Percentiles rank a stretch among this genome's conserved stretches.
phyloP scores from a whole-genome alignment of 495 filamentous ascomycete genomes.

The Neurospora sublineolata region DNA sequence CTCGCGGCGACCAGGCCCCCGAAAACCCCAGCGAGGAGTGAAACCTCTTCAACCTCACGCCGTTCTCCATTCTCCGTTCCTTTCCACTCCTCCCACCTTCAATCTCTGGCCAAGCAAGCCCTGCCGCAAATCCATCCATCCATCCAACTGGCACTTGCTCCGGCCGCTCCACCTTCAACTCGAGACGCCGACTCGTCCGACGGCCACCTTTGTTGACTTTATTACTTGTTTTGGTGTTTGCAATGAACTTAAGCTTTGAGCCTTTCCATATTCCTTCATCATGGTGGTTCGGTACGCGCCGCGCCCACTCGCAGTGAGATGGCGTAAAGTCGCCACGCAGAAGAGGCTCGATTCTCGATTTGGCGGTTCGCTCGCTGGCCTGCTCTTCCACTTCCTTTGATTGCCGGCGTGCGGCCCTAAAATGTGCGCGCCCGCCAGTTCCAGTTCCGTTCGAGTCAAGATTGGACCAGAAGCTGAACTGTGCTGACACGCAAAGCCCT shows the following conservation, averaged over 20 bases:
- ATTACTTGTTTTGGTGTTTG: neutral
- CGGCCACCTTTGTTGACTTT: neutral
- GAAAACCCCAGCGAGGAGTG: neutral
- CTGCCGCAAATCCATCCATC: neutral
- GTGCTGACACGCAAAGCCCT: neutral
- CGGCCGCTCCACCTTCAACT: neutral
- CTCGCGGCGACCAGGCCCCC: neutral
- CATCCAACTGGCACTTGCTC: neutral
- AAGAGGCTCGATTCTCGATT: neutral
- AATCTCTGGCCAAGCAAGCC: neutral
- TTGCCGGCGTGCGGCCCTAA: neutral
- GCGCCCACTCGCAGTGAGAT: neutral
- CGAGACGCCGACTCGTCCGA: neutral
- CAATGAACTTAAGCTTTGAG: neutral
- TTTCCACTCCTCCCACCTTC: neutral
- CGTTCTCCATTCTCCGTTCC: conserved; percentile 1
- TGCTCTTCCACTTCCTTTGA: neutral
- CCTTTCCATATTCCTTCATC: neutral
- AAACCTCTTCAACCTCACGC: conserved; percentile 17
- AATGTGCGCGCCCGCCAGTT: neutral
- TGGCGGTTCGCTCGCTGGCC: neutral
- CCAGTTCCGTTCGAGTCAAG: neutral
- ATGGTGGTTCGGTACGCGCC: neutral
- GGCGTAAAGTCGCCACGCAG: neutral
- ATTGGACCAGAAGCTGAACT: neutral